Evolutionary conservation across 208 protist species (phyloP), one percentile per base, ranked within the genome.

Genomic region (Trichomonas gallinae): DNA sequence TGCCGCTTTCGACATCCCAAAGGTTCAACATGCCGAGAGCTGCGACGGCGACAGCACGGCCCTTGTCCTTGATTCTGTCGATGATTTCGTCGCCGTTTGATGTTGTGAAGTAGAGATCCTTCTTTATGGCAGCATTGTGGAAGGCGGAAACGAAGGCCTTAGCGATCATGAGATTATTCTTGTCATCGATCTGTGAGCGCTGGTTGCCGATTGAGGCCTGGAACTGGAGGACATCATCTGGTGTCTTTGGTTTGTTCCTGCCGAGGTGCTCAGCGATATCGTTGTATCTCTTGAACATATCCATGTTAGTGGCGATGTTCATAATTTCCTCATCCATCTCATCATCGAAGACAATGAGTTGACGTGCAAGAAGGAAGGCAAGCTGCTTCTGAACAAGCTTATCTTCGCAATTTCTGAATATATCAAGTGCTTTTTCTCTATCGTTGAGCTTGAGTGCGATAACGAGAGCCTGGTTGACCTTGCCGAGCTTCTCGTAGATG

Each of bases 1-100:
- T 97, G 63, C 99, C 99, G 58, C 98, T 98, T 31, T 99, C 98
- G 93, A 99, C 98, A 97, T 99, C 99, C 99, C 99, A 99, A 45
- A 96, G 36, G 11, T 96, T 89, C 11, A 97, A 49, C 40, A 63
- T 83, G 13, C 82, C 96, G 23, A 96, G 0, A 15, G 40, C 21
- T 34, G 96, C 83, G 11, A 96, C 46, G 31, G 96, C 46, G 13
- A 82, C 96, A 36, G 82, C 83, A 63, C 51, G 2, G 31, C 49
- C 45, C 6, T 26, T 83, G 11, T 13, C 46, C 31, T 31, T 15
- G 36, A 81, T 96, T 46, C 51, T 34, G 11, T 72, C 58, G 15
- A 96, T 63, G 38, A 49, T 44, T 15, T 97, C 36, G 26, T 51
- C 26, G 38, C 44, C 87, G 15, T 23, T 42, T 11, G 17, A 6